Evolutionary conservation across 768 basidiomycete species (phyloP).

Genomic region (Terana coerulea): DNA sequence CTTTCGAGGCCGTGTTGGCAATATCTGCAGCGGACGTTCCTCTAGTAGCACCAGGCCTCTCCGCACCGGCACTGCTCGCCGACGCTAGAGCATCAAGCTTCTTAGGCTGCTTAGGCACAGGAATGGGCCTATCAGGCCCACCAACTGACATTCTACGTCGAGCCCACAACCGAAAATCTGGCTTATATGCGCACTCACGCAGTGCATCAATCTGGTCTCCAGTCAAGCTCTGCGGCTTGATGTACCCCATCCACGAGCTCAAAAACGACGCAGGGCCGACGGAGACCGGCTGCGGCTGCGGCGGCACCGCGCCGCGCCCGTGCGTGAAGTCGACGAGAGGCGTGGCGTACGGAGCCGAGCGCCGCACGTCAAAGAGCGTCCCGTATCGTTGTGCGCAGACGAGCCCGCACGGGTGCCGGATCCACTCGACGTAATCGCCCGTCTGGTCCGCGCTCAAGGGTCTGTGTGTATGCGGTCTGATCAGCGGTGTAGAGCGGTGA

Average conservation of each 20-base stretch:
- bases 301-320: slow-evolving; percentile 40
- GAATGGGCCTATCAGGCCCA: slow-evolving; percentile 59
- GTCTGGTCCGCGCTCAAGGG: slow-evolving; percentile 42
- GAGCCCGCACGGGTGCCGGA: slow-evolving; percentile 25
- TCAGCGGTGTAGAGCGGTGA: neutral
- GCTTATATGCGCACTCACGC: slow-evolving; percentile 45
- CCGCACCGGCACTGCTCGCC: neutral
- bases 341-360: slow-evolving; percentile 36
- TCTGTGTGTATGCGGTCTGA: slow-evolving; percentile 16
- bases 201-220: slow-evolving; percentile 60
- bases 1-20: slow-evolving; percentile 21
- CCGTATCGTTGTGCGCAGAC: slow-evolving; percentile 39
- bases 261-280: slow-evolving; percentile 53
- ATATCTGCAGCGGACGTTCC: slow-evolving; percentile 13
- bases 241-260: slow-evolving; percentile 43
- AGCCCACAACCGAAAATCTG: neutral
- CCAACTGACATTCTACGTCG: slow-evolving; percentile 43
- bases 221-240: slow-evolving; percentile 41
- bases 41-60: slow-evolving; percentile 1
- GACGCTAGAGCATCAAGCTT: neutral
- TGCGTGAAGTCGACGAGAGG: slow-evolving; percentile 51
- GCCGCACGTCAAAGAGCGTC: slow-evolving; percentile 55
- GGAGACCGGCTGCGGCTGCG: slow-evolving; percentile 60
- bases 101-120: slow-evolving; percentile 25
- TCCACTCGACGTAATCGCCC: slow-evolving; percentile 53